Base-by-base conservation (phyloP, 2,329 filamentous ascomycete species). In the Pseudogymnoascus sp. region DNA sequence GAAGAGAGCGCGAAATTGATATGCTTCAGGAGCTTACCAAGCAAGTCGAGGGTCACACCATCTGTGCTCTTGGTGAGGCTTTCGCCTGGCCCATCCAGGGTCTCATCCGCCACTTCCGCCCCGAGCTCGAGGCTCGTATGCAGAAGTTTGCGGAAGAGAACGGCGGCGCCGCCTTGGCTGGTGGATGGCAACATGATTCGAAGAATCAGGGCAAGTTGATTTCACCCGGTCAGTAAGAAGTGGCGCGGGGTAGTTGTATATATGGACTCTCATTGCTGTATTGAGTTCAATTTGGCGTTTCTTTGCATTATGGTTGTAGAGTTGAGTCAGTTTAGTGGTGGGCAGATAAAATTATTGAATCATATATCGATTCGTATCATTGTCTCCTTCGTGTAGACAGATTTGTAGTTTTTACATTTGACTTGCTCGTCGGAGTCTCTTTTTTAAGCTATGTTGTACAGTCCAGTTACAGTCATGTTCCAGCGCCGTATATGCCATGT, bases 21-120 rank as follows among this genome's bases (percentile, higher is more conserved):
- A 99, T 99, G 94, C 84, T 99, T 68, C 94, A 97, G 80, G 94
- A 99, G 81, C 80, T 99, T 69, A 99, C 94, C 66, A 99, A 99
- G 84, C 94, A 99, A 79, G 94, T 99, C 64, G 94, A 99, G 80
- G 94, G 94, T 9, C 94, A 99, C 81, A 97, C 94, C 57, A 99
- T 99, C 72, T 99, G 94, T 77, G 87, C 93, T 77, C 81, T 99
- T 66, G 94, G 94, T 63, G 94, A 99, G 81, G 94, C 94, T 65
- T 99, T 99, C 70, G 92, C 94, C 66, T 99, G 94, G 94, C 94
- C 94, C 66, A 88, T 99, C 68, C 94, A 99, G 79, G 94, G 94
- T 75, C 84, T 99, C 64, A 99, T 99, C 77, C 88, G 94, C 72
- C 94, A 99, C 79, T 99, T 99, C 84, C 85, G 94, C 70, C 94